These are phyloP conservation scores for Apiospora aurea DNA, from an alignment of 2,329 filamentous ascomycete species.

Conservation along the genomic window DNA sequence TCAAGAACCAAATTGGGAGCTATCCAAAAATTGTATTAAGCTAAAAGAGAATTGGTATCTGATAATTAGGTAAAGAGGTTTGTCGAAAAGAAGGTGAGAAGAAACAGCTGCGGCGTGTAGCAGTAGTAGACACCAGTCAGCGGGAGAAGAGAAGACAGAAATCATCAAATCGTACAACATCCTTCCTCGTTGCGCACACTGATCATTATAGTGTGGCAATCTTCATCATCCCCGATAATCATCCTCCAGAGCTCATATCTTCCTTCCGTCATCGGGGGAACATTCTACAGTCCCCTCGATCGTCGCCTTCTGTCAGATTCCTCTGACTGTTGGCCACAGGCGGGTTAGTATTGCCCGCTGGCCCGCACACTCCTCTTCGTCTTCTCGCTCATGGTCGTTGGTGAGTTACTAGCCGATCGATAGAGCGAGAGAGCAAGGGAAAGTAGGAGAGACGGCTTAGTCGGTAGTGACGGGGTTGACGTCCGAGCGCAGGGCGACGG, in stretches of 20 bases:
- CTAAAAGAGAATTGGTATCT: not conserved
- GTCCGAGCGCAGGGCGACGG: constrained; percentile 1
- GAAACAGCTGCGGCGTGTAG: not conserved
- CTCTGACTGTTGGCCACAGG: not conserved
- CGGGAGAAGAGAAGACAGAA: constrained; percentile 5
- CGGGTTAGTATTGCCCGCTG: not conserved
- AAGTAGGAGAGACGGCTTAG: not conserved
- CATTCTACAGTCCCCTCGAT: not conserved
- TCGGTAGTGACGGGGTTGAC: not conserved
- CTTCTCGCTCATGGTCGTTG: not conserved
- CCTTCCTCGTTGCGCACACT: not conserved
- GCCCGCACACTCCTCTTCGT: not conserved
- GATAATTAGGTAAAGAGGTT: not conserved
- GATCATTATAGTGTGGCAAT: not conserved
- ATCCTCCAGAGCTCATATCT: not conserved
- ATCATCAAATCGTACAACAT: not conserved
- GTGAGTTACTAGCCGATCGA: not conserved
- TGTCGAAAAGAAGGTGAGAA: constrained; percentile 3
- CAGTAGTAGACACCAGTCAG: not conserved
- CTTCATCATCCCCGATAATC: not conserved
- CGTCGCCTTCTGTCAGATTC: not conserved
- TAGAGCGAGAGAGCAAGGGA: not conserved
- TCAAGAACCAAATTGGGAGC: not conserved
- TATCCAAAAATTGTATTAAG: not conserved
- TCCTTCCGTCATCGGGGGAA: not conserved